Evolutionary conservation across 805 yeast species (phyloP).

Genomic region (Jamesozyma lodderae): DNA sequence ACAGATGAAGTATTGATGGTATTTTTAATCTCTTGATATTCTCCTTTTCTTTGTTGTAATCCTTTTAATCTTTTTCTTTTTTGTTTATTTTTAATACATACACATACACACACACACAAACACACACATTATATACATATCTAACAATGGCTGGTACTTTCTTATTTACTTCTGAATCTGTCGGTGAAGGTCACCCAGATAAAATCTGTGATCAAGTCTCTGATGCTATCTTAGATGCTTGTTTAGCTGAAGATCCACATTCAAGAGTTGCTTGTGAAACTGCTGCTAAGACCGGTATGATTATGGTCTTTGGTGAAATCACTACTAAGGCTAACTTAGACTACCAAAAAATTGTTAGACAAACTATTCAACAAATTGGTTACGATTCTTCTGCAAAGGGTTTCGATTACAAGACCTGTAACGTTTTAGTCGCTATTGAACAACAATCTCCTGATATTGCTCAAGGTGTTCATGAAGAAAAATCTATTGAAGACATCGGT

Average conservation of each 20-base stretch:
- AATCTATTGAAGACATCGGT: conserved; percentile 94
- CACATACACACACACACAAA: neutral
- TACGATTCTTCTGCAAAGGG: conserved; percentile 95
- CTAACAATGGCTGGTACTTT: conserved; percentile 33
- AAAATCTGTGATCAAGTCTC: conserved; percentile 98
- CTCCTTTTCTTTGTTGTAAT: neutral
- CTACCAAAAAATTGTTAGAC: conserved; percentile 96
- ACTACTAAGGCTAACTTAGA: conserved; percentile 93
- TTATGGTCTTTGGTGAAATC: conserved; percentile 98
- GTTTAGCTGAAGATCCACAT: conserved; percentile 88
- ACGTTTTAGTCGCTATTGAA: conserved; percentile 97
- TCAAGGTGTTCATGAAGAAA: conserved; percentile 95
- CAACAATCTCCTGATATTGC: conserved; percentile 99
- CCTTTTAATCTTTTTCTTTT: neutral
- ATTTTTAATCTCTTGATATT: neutral
- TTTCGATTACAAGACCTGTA: conserved; percentile 98
- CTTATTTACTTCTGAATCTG: conserved; percentile 78
- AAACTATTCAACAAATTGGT: conserved; percentile 97
- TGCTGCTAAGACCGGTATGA: conserved; percentile 98
- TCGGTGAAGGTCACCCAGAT: conserved; percentile 93
- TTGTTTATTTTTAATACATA: neutral
- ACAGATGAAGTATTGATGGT: too few species aligned
- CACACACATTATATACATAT: neutral
- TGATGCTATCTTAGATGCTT: conserved; percentile 96
- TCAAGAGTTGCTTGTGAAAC: conserved; percentile 99